Base-by-base conservation (phyloP, 2,329 filamentous ascomycete genomes). In the Rutstroemia sp. region DNA sequence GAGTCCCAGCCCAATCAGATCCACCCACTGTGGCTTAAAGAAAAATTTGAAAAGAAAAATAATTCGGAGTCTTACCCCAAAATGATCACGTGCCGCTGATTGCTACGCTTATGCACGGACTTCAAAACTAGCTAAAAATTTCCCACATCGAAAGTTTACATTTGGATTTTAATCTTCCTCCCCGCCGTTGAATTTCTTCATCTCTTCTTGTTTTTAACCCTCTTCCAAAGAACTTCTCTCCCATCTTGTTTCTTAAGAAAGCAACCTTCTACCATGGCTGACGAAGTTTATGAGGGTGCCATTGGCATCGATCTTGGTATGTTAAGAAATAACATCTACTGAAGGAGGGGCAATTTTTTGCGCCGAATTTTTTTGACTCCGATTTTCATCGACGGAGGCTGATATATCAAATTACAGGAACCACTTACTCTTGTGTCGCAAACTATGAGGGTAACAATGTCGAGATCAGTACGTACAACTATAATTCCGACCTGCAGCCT, bases 371-470 rank as follows among this genome's bases (percentile, higher is more conserved):
- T 44, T 23, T 44, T 16, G 3, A 16, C 42, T 37, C 23, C 23
- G 42, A 44, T 8, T 14, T 19, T 38, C 18, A 23, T 51, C 38
- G 9, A 37, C 30, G 10, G 23, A 27, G 12, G 19, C 44, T 21
- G 49, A 52, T 55, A 67, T 64, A 66, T 66, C 59, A 46, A 16
- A 47, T 27, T 51, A 64, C 69, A 96, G 92, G 94, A 78, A 99
- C 94, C 70, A 99, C 94, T 77, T 99, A 99, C 86, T 97, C 94
- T 73, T 99, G 94, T 79, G 94, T 97, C 80, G 94, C 94, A 79
- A 95, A 88, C 78, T 99, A 97, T 80, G 94, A 97, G 80, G 94
- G 94, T 76, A 92, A 84, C 82, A 96, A 96, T 86, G 92, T 97
- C 76, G 94, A 99, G 78, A 99, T 99, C 83, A 70, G 55, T 57